Conservation (phyloP, 2,329 filamentous ascomycete genomes). For the Tolypocladium ovalisporum region DNA sequence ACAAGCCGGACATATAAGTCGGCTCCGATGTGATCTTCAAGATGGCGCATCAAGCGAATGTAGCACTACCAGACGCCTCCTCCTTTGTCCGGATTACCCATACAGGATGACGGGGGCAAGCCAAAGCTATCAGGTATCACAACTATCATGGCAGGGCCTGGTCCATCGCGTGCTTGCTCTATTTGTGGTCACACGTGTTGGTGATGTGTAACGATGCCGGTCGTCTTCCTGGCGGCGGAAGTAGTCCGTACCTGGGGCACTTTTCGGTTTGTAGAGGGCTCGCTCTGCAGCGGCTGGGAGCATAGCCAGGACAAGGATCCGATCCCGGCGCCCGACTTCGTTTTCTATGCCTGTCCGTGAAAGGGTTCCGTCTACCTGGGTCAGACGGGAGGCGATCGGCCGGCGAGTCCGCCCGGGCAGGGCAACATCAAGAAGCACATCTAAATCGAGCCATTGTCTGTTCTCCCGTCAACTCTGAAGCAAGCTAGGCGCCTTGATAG, state of each 20-base stretch:
- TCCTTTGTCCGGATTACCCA: background rate
- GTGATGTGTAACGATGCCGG: background rate
- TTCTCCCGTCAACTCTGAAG: background rate
- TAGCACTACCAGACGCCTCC: background rate
- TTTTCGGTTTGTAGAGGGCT: background rate
- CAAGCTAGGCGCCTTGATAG: background rate
- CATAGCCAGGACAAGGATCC: background rate
- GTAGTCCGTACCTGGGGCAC: background rate
- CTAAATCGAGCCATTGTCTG: background rate
- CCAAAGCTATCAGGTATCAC: background rate
- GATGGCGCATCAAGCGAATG: too few species aligned
- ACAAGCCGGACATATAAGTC: background rate
- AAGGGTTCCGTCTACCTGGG: background rate
- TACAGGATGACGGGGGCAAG: background rate
- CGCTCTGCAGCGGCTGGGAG: background rate
- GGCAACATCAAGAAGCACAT: background rate
- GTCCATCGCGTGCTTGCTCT: background rate
- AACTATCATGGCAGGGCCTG: background rate
- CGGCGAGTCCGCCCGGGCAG: background rate
- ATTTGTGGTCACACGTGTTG: background rate
- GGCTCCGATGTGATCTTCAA: background rate
- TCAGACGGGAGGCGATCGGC: background rate
- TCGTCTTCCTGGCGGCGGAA: background rate
- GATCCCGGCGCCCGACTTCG: background rate
- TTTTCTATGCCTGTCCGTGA: background rate